Evolutionary conservation across 805 yeast genomes (phyloP).

Genomic region (Metschnikowia henanensis): DNA sequence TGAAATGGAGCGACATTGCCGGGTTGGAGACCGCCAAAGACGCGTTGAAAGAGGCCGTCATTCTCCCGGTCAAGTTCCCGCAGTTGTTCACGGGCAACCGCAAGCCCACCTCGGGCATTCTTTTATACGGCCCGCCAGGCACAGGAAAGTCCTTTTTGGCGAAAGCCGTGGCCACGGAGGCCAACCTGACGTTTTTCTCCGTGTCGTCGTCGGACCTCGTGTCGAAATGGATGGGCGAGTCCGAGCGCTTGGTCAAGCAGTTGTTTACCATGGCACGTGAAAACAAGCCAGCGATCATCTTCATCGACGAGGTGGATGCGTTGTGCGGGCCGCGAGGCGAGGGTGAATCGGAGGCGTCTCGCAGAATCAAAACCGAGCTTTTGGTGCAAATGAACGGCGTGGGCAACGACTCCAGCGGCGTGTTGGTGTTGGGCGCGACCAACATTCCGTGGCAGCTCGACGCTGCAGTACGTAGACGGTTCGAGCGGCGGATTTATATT

Average conservation of each 20-base stretch:
- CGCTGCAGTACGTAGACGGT: constrained; percentile 95
- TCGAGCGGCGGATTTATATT: constrained; percentile 92
- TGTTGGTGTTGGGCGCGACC: constrained; percentile 93
- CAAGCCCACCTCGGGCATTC: constrained; percentile 87
- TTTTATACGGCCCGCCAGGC: constrained; percentile 77
- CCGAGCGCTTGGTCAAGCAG: constrained; percentile 94
- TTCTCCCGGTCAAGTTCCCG: constrained; percentile 93
- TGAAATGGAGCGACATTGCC: constrained; percentile 93
- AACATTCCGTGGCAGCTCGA: constrained; percentile 99
- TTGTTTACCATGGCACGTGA: constrained; percentile 95
- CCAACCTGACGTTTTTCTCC: constrained; percentile 94
- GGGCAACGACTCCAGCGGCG: constrained; percentile 92
- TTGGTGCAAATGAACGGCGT: constrained; percentile 99
- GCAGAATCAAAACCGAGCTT: constrained; percentile 94
- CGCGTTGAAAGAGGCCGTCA: constrained; percentile 95
- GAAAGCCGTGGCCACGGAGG: constrained; percentile 98
- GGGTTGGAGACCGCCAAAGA: constrained; percentile 96
- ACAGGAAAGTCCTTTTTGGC: constrained; percentile 97
- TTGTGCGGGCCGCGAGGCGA: constrained; percentile 98
- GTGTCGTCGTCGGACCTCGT: constrained; percentile 96
- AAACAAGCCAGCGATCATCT: constrained; percentile 91
- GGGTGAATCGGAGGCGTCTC: constrained; percentile 94
- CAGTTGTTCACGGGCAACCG: constrained; percentile 94
- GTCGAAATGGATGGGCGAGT: constrained; percentile 99
- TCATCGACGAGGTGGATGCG: constrained; percentile 98